Percentiles rank a stretch among this genome's conserved stretches.
These are phyloP conservation scores for Neurospora sp. DNA, from an alignment of 495 filamentous ascomycete species.

Conservation along the genomic window DNA sequence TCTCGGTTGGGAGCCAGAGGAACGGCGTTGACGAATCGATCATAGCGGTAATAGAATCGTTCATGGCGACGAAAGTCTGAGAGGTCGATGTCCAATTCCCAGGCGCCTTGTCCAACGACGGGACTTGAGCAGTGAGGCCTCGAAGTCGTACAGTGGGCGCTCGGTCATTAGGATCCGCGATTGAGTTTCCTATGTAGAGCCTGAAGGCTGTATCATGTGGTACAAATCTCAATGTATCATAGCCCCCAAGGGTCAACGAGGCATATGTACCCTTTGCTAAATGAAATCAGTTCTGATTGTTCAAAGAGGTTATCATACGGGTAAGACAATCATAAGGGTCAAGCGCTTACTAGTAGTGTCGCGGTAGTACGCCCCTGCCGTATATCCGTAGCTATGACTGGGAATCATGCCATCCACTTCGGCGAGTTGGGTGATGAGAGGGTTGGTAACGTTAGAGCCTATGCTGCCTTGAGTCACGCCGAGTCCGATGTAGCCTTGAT, in stretches of 20 bases:
- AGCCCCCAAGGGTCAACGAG: slow-evolving; percentile 55
- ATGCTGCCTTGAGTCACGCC: slow-evolving; percentile 37
- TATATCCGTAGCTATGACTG: slow-evolving; percentile 57
- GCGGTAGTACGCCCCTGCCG: slow-evolving; percentile 57
- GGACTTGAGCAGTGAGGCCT: slow-evolving; percentile 42
- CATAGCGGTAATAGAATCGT: slow-evolving; percentile 39
- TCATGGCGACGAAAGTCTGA: slow-evolving; percentile 29
- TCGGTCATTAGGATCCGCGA: slow-evolving; percentile 23
- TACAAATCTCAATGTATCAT: slow-evolving; percentile 49
- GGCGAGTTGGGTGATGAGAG: slow-evolving; percentile 34
- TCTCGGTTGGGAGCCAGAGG: slow-evolving; percentile 52
- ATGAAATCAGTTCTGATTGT: neutral
- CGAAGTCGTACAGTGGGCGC: slow-evolving; percentile 45
- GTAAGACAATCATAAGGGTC: neutral
- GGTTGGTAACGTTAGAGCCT: slow-evolving; percentile 23
- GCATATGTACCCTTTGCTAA: slow-evolving; percentile 33
- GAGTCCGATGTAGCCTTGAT: slow-evolving; percentile 49
- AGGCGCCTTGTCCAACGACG: slow-evolving; percentile 26
- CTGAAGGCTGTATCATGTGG: slow-evolving; percentile 44
- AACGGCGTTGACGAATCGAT: slow-evolving; percentile 62
- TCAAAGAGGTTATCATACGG: neutral
- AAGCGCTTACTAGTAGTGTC: slow-evolving; percentile 13
- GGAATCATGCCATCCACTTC: slow-evolving; percentile 43
- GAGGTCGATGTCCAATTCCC: slow-evolving; percentile 30
- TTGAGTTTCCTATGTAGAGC: slow-evolving; percentile 17